These are phyloP conservation scores for Ascosphaera pollenicola DNA, from an alignment of 2,329 filamentous ascomycete genomes.

Conservation along the genomic window DNA sequence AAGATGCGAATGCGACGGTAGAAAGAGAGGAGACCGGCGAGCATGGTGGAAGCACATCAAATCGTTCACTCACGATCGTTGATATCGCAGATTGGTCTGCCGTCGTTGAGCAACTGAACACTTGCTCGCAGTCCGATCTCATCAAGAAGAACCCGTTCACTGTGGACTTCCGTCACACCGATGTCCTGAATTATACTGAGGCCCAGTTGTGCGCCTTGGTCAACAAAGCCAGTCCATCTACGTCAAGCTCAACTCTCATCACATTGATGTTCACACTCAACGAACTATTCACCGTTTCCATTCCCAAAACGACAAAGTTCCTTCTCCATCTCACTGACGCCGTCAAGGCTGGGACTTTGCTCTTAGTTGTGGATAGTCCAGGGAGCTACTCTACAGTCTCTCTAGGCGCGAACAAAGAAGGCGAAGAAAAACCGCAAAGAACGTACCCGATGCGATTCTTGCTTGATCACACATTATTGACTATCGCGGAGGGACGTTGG, in stretches of 20 bases:
- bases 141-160: slow-evolving; percentile 6
- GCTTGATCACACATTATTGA: slow-evolving; percentile 56
- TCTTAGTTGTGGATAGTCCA: slow-evolving; percentile 80
- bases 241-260: slow-evolving; percentile 30
- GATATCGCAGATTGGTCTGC: slow-evolving; percentile 62
- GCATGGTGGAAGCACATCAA: neutral
- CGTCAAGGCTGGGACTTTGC: slow-evolving; percentile 36
- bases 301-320: slow-evolving; percentile 54
- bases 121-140: slow-evolving; percentile 24
- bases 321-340: slow-evolving; percentile 44
- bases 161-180: slow-evolving; percentile 25
- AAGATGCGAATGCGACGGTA: neutral
- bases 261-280: slow-evolving; percentile 90
- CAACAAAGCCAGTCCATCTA: slow-evolving; percentile 1
- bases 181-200: slow-evolving; percentile 25
- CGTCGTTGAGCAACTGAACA: slow-evolving; percentile 37
- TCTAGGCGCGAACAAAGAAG: slow-evolving; percentile 26
- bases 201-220: slow-evolving; percentile 17
- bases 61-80: slow-evolving; percentile 37
- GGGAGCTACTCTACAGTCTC: slow-evolving; percentile 76
- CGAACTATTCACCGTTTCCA: slow-evolving; percentile 66
- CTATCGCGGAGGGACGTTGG: slow-evolving; percentile 35
- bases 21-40: neutral
- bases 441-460: slow-evolving; percentile 90
- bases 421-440: slow-evolving; percentile 12